A percentile compares a stretch with the other conserved stretches of the same genome.
These are phyloP conservation scores for Tetrahymena malaccensis DNA, from an alignment of 73 alveolate species.

Conservation along the genomic window DNA sequence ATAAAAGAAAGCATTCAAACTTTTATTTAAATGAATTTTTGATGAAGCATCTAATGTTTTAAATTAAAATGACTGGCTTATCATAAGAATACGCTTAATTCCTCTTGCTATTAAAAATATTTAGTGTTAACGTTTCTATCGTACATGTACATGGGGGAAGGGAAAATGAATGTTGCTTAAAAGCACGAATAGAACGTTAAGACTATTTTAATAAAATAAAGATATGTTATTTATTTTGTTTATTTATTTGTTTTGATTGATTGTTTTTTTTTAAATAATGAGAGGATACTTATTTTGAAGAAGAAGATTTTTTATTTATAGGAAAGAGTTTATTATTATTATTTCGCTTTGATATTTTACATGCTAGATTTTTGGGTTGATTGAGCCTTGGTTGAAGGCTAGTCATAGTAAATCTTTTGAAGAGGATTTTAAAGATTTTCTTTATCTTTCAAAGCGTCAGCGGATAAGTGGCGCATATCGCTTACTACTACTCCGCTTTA, in stretches of 20 bases:
- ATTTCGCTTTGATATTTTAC: neutral
- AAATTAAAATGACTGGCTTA: too few species aligned
- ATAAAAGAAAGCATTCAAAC: too few species aligned
- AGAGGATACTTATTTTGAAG: neutral
- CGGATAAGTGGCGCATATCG: neutral
- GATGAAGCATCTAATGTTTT: neutral
- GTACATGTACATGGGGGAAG: neutral
- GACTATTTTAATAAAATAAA: too few species aligned
- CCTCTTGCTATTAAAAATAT: neutral
- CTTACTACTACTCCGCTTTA: neutral
- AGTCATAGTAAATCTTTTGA: neutral
- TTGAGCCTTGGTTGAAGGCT: conserved; percentile 1
- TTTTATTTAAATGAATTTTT: too few species aligned
- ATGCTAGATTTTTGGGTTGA: neutral
- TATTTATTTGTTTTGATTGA: neutral
- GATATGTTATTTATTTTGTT: neutral
- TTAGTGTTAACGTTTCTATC: neutral
- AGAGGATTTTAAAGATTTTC: neutral
- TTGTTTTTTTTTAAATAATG: neutral
- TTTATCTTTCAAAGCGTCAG: neutral
- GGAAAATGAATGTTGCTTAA: neutral
- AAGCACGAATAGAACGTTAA: neutral
- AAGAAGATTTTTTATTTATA: neutral
- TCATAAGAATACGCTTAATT: neutral
- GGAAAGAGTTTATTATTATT: neutral